Evolutionary conservation across 2,329 filamentous ascomycete species (phyloP), one percentile per base, ranked within the genome.

Genomic region (Byssoonygena ceratinophila): DNA sequence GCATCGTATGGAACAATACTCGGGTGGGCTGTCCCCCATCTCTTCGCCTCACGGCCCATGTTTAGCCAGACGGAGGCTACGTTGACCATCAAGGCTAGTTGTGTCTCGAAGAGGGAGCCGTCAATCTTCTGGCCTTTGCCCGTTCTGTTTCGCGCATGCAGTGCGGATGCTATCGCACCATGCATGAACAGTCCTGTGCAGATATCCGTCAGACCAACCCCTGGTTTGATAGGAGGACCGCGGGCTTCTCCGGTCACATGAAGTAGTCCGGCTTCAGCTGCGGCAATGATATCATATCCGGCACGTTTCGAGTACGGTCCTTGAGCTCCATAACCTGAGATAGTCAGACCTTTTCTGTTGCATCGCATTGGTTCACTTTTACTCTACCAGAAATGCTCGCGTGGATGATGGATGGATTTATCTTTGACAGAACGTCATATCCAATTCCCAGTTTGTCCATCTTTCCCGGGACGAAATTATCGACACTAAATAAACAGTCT

Each of bases 1-100:
- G 70, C 70, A 52, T 74, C 66, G 49, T 75, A 76, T 1, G 73
- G 73, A 9, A 72, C 73, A 29, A 75, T 70, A 32, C 66, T 73
- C 0, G 73, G 72, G 61, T 76, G 73, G 20, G 64, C 68, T 4
- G 70, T 72, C 3, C 74, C 73, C 63, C 68, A 74, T 8, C 72
- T 66, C 49, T 70, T 59, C 0, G 68, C 68, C 55, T 74, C 68
- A 3, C 69, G 62, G 0, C 66, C 67, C 29, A 68, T 58, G 50
- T 71, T 72, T 43, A 72, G 48, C 67, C 66, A 70, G 7, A 63
- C 66, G 45, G 64, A 64, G 2, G 62, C 72, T 1, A 75, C 66
- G 45, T 74, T 74, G 23, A 66, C 68, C 5, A 74, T 58, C 12
- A 74, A 53, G 3, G 66, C 66, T 6, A 75, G 59, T 9, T 59